These are phyloP conservation scores for Stromatinia cepivora DNA, from an alignment of 2,329 filamentous ascomycete genomes.

Conservation along the genomic window DNA sequence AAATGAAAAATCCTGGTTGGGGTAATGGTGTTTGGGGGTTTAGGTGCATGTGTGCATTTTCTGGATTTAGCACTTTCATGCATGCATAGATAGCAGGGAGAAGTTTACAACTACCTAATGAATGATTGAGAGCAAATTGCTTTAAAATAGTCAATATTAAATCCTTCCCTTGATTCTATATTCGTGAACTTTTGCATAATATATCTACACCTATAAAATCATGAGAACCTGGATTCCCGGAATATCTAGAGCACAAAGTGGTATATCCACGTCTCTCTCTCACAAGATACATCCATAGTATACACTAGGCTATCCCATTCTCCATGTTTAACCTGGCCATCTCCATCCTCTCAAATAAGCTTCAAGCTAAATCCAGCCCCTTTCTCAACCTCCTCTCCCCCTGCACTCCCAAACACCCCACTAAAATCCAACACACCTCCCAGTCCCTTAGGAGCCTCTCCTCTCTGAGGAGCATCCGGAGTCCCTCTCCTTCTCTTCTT, in stretches of 20 bases:
- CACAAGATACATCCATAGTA: not conserved
- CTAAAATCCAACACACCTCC: constrained; percentile 59
- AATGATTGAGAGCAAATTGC: constrained; percentile 14
- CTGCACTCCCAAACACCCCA: constrained; percentile 67
- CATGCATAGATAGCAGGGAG: constrained; percentile 33
- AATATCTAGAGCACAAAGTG: constrained; percentile 6
- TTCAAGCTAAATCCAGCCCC: constrained; percentile 67
- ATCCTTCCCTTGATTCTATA: not conserved
- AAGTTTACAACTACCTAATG: constrained; percentile 22
- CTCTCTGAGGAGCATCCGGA: constrained; percentile 80
- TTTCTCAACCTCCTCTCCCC: constrained; percentile 62
- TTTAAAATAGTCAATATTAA: not conserved
- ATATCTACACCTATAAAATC: not conserved
- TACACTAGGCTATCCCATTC: not conserved
- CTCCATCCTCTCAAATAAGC: constrained; percentile 49
- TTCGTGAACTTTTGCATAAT: not conserved
- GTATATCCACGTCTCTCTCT: constrained; percentile 5
- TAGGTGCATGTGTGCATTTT: constrained; percentile 17
- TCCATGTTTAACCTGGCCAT: not conserved
- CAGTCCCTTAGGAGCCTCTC: constrained; percentile 51
- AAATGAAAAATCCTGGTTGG: constrained; percentile 20
- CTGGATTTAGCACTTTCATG: constrained; percentile 17
- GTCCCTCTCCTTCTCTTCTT: constrained; percentile 69
- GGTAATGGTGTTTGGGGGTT: constrained; percentile 30
- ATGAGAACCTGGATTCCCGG: not conserved